Evolutionary conservation across 176 grass and related monocot species (phyloP), one percentile per base, ranked within the genome.

Genomic region (Dactylis glomerata): DNA sequence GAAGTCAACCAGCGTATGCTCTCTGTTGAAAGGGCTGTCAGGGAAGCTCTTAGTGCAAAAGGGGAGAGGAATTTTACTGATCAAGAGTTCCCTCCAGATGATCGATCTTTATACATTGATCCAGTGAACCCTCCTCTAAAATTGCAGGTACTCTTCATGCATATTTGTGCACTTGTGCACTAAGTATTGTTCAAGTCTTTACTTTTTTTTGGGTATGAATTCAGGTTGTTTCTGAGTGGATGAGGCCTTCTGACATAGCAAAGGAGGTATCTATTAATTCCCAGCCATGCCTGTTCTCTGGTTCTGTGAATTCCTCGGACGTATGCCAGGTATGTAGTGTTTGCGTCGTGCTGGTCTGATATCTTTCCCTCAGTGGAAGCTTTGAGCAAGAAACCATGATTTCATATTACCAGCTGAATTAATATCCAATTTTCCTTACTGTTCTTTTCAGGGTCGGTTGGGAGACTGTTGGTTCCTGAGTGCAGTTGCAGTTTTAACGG

Each of bases 401-500:
- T 55, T 64, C 46, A 78, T 65, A 76, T 13, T 69, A 34, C 83
- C 51, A 77, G 27, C 22, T 76, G 27, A 58, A 50, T 20, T 76
- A 33, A 27, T 33, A 67, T 63, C 20, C 34, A 47, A 42, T 91
- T 59, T 58, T 8, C 32, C 5, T 11, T 81, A 88, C 30, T 89
- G 56, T 78, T 86, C 45, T 78, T 84, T 89, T 71, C 86, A 99
- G 96, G 96, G 96, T 75, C 87, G 93, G 74, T 88, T 99, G 81
- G 96, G 96, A 61, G 96, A 99, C 87, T 99, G 96, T 80, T 99
- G 96, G 96, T 99, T 99, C 81, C 76, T 99, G 71, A 99, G 96
- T 81, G 96, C 93, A 72, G 96, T 99, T 61, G 96, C 96, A 69
- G 96, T 99, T 90, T 78, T 99, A 71, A 94, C 93, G 24, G 96